Conservation (phyloP, 2,329 filamentous ascomycete species). For the Colletotrichum melonis region DNA sequence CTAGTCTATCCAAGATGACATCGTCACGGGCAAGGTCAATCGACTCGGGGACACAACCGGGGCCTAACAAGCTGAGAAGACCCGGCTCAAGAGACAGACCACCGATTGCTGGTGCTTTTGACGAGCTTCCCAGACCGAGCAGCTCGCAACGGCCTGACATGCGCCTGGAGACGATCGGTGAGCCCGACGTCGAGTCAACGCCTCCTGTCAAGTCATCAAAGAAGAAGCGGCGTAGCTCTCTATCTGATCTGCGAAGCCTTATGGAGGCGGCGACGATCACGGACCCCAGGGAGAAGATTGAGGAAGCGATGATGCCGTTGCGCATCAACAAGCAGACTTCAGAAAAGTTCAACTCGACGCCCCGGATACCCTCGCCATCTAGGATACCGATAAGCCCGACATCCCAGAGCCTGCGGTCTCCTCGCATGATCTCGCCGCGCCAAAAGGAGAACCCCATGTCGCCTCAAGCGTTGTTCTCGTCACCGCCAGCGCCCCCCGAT, state of each 20-base stretch:
- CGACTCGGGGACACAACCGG: constrained; percentile 68
- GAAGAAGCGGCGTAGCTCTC: constrained; percentile 89
- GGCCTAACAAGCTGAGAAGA: constrained; percentile 63
- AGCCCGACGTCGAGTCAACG: constrained; percentile 57
- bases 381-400: constrained; percentile 65
- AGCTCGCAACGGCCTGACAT: constrained; percentile 69
- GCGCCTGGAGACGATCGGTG: constrained; percentile 69
- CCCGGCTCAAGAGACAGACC: constrained; percentile 70
- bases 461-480: constrained; percentile 27
- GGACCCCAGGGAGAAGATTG: constrained; percentile 50
- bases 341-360: constrained; percentile 67
- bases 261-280: constrained; percentile 71
- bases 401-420: constrained; percentile 51
- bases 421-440: constrained; percentile 43
- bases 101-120: constrained; percentile 71
- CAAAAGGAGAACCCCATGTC: constrained; percentile 60
- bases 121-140: constrained; percentile 65
- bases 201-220: constrained; percentile 56
- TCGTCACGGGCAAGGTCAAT: constrained; percentile 81
- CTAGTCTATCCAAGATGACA: constrained; percentile 73
- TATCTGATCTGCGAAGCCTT: constrained; percentile 84
- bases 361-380: constrained; percentile 56
- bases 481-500: constrained; percentile 13
- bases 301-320: constrained; percentile 57
- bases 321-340: constrained; percentile 65